Evolutionary conservation across 2,329 filamentous ascomycete species (phyloP).

Genomic region (Lojkania enalia): DNA sequence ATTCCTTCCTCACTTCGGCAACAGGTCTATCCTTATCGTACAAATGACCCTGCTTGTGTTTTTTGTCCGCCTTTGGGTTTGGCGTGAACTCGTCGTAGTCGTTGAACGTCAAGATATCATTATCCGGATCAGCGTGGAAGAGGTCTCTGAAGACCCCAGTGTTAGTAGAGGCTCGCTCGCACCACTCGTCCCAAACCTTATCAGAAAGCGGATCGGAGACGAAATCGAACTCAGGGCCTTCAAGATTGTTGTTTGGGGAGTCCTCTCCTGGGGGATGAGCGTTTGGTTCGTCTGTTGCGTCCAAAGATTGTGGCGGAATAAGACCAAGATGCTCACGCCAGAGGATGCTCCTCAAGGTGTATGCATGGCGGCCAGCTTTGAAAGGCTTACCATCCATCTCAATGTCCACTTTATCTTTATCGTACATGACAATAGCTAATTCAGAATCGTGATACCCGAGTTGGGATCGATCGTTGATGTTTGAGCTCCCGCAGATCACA

Average conservation of each 20-base stretch:
- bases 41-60: conserved; percentile 76
- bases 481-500: conserved; percentile 83
- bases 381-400: conserved; percentile 79
- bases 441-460: conserved; percentile 89
- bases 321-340: conserved; percentile 92
- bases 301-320: conserved; percentile 69
- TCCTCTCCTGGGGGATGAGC: conserved; percentile 72
- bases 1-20: conserved; percentile 71
- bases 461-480: conserved; percentile 90
- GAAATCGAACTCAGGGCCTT: conserved; percentile 66
- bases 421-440: conserved; percentile 86
- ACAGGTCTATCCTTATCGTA: conserved; percentile 70
- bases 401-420: conserved; percentile 70
- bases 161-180: conserved; percentile 67
- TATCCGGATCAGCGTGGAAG: conserved; percentile 87
- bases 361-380: conserved; percentile 78
- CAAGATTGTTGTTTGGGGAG: conserved; percentile 73
- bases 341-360: conserved; percentile 77
- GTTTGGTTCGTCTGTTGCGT: conserved; percentile 70
- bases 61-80: conserved; percentile 60
- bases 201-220: conserved; percentile 64
- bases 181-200: conserved; percentile 68
- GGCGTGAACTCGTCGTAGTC: conserved; percentile 80
- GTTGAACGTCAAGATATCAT: conserved; percentile 84
- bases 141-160: conserved; percentile 76